Evolutionary conservation across 345 rosid genomes (phyloP).

Genomic region (Clausena lansium): DNA sequence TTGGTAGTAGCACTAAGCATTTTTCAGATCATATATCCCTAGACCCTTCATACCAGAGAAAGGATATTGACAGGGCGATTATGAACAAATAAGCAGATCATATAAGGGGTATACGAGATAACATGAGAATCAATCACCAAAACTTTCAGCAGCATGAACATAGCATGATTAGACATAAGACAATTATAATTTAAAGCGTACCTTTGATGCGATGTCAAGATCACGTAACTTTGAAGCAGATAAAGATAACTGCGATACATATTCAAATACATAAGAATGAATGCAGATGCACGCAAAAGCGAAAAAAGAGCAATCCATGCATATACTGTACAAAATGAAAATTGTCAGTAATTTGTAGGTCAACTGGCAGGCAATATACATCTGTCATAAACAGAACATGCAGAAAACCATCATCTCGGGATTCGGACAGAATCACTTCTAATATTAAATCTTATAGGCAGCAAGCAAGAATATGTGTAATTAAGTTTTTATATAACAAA

Average conservation of each 20-base stretch:
- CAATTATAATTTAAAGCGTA: too few relatives aligned
- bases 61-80: background rate
- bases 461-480: background rate
- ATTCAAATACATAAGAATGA: slow-evolving; percentile 3
- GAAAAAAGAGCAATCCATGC: background rate
- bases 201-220: slow-evolving; percentile 82
- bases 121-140: background rate
- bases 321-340: background rate
- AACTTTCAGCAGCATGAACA: background rate
- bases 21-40: background rate
- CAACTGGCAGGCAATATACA: background rate
- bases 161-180: too few relatives aligned
- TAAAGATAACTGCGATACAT: slow-evolving; percentile 55
- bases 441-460: background rate
- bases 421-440: background rate
- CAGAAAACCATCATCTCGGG: background rate
- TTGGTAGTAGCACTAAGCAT: background rate
- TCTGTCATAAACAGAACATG: background rate
- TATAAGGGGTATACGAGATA: background rate
- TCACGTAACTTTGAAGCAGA: slow-evolving; percentile 71
- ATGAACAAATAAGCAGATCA: background rate
- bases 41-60: background rate
- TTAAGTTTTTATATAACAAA: background rate
- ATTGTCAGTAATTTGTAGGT: background rate
- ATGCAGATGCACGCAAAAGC: background rate